Conservation (phyloP, 225 moss, liverwort and hornwort genomes). For the Physcomitrium patens region DNA sequence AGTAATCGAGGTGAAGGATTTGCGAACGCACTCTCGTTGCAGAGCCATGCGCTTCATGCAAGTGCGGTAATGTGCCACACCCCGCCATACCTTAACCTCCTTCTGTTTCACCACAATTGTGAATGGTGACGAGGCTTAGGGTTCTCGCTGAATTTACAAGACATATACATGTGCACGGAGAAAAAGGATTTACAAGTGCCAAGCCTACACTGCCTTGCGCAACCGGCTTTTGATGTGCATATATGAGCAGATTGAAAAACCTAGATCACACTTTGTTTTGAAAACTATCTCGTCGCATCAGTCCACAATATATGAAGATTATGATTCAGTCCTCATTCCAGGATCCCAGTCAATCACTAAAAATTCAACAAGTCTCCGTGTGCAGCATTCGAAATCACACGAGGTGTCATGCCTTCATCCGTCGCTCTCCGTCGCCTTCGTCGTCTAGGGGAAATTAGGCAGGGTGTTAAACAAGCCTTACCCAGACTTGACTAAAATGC, state of each 20-base stretch:
- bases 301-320: too few species aligned
- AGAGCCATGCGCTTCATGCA: constrained; percentile 64
- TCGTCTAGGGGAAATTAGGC: too few species aligned
- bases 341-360: too few species aligned
- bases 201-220: not conserved
- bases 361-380: too few species aligned
- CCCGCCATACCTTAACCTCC: constrained; percentile 49
- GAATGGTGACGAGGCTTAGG: not conserved
- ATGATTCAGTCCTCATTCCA: too few species aligned
- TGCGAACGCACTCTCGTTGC: constrained; percentile 47
- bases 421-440: too few species aligned
- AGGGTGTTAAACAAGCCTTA: too few species aligned
- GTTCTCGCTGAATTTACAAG: not conserved
- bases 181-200: not conserved
- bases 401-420: too few species aligned
- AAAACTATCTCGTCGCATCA: too few species aligned
- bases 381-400: too few species aligned
- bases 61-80: constrained; percentile 73
- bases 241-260: not conserved
- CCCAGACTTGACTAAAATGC: too few species aligned
- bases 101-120: constrained; percentile 6
- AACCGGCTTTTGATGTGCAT: not conserved
- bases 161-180: not conserved
- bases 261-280: too few species aligned
- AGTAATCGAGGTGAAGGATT: not conserved